Conservation (phyloP, 257 asterid genomes). For the Solanum pinnatisectum region DNA sequence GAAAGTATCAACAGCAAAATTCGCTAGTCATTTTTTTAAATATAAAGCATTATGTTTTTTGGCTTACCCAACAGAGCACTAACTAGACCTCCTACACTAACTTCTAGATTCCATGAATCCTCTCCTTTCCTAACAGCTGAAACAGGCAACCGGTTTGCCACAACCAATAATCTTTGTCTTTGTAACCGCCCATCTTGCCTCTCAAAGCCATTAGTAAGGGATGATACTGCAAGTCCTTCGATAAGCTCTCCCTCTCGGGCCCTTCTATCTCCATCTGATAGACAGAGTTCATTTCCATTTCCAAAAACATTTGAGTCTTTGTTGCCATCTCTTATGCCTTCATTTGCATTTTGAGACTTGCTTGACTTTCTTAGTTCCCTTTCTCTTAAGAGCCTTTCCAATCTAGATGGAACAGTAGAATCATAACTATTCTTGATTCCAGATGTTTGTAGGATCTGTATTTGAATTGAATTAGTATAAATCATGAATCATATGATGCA, state of each 20-base stretch:
- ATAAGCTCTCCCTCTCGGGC: slow-evolving; percentile 29
- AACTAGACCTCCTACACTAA: slow-evolving; percentile 84
- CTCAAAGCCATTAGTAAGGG: slow-evolving; percentile 19
- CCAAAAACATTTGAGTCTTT: slow-evolving; percentile 29
- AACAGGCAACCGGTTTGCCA: slow-evolving; percentile 85
- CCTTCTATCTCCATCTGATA: slow-evolving; percentile 34
- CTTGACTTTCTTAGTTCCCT: slow-evolving; percentile 56
- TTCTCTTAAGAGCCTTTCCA: slow-evolving; percentile 67
- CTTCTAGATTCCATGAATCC: slow-evolving; percentile 70
- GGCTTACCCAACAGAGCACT: slow-evolving; percentile 74
- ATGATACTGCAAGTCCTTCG: slow-evolving; percentile 26
- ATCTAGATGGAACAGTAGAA: slow-evolving; percentile 40
- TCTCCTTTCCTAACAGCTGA: slow-evolving; percentile 71
- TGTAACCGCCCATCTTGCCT: slow-evolving; percentile 34
- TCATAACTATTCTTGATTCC: slow-evolving; percentile 22
- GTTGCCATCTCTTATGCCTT: slow-evolving; percentile 33
- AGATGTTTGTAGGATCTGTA: slow-evolving; percentile 17
- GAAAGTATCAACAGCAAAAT: background rate
- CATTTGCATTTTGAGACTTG: slow-evolving; percentile 34
- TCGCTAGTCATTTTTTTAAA: background rate
- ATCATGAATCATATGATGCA: slow-evolving; percentile 1
- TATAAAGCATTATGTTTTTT: background rate
- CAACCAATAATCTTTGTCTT: slow-evolving; percentile 66
- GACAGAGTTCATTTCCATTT: slow-evolving; percentile 21
- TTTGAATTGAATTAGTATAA: slow-evolving; percentile 2